phyloP scores from a whole-genome alignment of 805 yeast genomes.

The Candida awuae region DNA sequence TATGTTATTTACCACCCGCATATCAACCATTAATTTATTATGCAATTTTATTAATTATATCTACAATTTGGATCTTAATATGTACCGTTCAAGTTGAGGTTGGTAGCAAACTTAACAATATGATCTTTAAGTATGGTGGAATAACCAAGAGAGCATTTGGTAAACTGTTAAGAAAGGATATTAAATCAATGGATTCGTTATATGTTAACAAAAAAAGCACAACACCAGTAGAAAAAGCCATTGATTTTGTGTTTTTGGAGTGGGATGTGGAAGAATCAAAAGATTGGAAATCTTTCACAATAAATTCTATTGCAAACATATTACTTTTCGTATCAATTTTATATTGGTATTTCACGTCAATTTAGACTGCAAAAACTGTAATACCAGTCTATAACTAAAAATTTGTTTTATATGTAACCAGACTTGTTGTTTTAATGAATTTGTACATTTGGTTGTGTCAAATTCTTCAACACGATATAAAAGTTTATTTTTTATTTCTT shows the following conservation, averaged over 20 bases:
- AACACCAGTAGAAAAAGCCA: not conserved
- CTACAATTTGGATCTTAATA: constrained; percentile 16
- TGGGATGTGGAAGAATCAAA: constrained; percentile 18
- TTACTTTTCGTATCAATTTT: constrained; percentile 10
- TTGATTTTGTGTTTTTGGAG: constrained; percentile 11
- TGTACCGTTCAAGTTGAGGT: constrained; percentile 14
- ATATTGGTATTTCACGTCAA: constrained; percentile 15
- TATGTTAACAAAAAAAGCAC: constrained; percentile 9
- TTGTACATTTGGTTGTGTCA: too few relatives aligned
- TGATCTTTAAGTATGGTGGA: not conserved
- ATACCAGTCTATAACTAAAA: too few relatives aligned
- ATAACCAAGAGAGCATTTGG: constrained; percentile 1
- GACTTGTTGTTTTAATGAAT: too few relatives aligned
- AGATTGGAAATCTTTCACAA: constrained; percentile 10
- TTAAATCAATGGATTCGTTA: constrained; percentile 3
- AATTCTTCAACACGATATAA: too few relatives aligned
- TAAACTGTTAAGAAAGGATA: constrained; percentile 1
- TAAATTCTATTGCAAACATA: constrained; percentile 9
- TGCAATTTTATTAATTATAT: constrained; percentile 7
- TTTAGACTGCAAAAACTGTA: too few relatives aligned
- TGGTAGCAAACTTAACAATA: constrained; percentile 9
- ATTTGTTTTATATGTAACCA: too few relatives aligned
- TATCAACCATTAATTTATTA: constrained; percentile 20
- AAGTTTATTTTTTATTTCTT: too few relatives aligned
- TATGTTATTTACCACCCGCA: constrained; percentile 27